Evolutionary conservation across 2,329 filamentous ascomycete genomes (phyloP).

Genomic region (Knufia fluminis): DNA sequence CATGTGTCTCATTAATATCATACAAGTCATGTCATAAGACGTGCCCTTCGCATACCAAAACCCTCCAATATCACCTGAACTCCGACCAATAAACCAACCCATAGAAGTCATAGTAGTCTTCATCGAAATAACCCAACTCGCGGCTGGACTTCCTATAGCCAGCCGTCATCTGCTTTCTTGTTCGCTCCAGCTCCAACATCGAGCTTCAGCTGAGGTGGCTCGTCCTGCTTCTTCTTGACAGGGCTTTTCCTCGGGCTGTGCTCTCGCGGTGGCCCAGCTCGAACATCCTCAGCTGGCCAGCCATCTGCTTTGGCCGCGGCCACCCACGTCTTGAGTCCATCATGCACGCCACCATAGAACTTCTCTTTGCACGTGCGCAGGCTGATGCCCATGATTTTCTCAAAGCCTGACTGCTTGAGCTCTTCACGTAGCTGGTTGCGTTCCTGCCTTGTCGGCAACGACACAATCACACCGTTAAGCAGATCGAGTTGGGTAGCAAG

Average conservation of each 20-base stretch:
- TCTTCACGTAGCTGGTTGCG: conserved; percentile 72
- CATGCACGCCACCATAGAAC: conserved; percentile 88
- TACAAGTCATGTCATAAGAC: conserved; percentile 5
- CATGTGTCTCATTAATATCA: conserved; percentile 1
- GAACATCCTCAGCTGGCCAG: conserved; percentile 74
- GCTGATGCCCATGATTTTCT: conserved; percentile 76
- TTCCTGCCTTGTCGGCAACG: conserved; percentile 57
- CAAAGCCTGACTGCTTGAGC: conserved; percentile 75
- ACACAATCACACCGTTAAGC: conserved; percentile 80
- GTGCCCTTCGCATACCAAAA: background rate
- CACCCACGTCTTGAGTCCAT: conserved; percentile 81
- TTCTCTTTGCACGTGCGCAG: conserved; percentile 93
- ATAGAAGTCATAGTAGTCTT: background rate
- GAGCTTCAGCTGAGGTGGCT: conserved; percentile 51
- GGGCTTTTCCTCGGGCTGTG: conserved; percentile 37
- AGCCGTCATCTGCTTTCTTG: conserved; percentile 16
- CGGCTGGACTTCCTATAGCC: conserved; percentile 13
- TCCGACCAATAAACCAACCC: conserved; percentile 5
- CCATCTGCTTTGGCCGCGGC: conserved; percentile 76
- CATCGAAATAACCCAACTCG: conserved; percentile 3
- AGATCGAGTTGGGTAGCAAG: conserved; percentile 86
- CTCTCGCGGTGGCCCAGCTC: conserved; percentile 42
- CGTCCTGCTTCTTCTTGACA: conserved; percentile 41
- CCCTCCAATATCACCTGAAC: background rate
- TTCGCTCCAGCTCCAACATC: conserved; percentile 27